Percentiles rank a stretch among this genome's conserved stretches.
Conservation (phyloP, 2,329 filamentous ascomycete genomes). For the Fusarium sp. region DNA sequence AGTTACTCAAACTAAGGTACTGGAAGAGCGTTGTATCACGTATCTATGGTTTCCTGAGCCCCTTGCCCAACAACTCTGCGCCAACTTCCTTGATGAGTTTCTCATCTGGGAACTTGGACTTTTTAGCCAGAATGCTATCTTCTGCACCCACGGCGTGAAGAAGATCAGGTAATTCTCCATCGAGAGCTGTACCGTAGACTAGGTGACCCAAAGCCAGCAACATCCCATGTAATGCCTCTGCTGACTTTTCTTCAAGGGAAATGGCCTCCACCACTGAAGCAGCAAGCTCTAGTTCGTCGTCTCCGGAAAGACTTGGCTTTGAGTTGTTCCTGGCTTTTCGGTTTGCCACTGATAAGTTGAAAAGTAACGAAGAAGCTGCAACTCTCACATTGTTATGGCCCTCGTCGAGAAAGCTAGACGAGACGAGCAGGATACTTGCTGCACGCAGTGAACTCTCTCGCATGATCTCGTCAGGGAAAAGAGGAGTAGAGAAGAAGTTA, state of each 20-base stretch:
- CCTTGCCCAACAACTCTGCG: slow-evolving; percentile 65
- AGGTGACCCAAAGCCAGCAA: slow-evolving; percentile 83
- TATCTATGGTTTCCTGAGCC: slow-evolving; percentile 57
- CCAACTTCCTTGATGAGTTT: slow-evolving; percentile 71
- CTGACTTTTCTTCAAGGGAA: slow-evolving; percentile 69
- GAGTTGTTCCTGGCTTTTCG: slow-evolving; percentile 74
- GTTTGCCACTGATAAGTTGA: slow-evolving; percentile 83
- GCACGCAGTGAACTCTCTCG: slow-evolving; percentile 65
- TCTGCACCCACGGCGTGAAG: slow-evolving; percentile 82
- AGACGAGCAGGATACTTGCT: slow-evolving; percentile 78
- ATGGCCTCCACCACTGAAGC: slow-evolving; percentile 86
- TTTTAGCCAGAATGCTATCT: slow-evolving; percentile 73
- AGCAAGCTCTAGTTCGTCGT: slow-evolving; percentile 83
- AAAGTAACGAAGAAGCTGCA: slow-evolving; percentile 85
- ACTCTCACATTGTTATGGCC: slow-evolving; percentile 82
- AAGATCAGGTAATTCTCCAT: slow-evolving; percentile 86
- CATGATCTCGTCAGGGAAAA: slow-evolving; percentile 78
- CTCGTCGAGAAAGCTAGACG: slow-evolving; percentile 83
- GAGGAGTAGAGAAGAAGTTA: slow-evolving; percentile 84
- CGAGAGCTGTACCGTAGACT: slow-evolving; percentile 76
- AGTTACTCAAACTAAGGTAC: too few relatives aligned
- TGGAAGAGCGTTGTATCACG: too few relatives aligned
- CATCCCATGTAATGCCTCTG: slow-evolving; percentile 83
- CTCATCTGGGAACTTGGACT: slow-evolving; percentile 69
- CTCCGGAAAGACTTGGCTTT: slow-evolving; percentile 73